Evolutionary conservation across 768 basidiomycete genomes (phyloP).

Genomic region (Collybia mongolica): DNA sequence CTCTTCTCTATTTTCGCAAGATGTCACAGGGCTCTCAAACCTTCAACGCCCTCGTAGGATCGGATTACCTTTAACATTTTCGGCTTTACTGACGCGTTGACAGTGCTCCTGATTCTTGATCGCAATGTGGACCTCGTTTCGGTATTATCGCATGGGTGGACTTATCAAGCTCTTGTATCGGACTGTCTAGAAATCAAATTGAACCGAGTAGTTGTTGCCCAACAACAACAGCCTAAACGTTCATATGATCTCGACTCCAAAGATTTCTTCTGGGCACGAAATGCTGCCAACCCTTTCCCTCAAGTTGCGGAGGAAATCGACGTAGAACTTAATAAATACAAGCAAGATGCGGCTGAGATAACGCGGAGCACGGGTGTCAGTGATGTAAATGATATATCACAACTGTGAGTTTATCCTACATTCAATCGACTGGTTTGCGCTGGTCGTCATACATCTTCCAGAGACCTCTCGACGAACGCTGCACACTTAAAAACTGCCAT

Average conservation of each 20-base stretch:
- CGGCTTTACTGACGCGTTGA: constrained; percentile 8
- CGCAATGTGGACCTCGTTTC: constrained; percentile 93
- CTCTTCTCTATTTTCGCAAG: constrained; percentile 70
- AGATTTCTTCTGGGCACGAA: constrained; percentile 99
- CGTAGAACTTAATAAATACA: constrained; percentile 85
- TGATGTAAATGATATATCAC: constrained; percentile 92
- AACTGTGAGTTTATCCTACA: constrained; percentile 60
- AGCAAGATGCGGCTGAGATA: constrained; percentile 95
- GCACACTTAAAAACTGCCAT: constrained; percentile 95
- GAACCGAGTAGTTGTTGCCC: constrained; percentile 86
- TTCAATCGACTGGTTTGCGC: neutral
- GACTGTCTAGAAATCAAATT: constrained; percentile 97
- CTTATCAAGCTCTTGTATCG: constrained; percentile 96
- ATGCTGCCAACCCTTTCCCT: constrained; percentile 95
- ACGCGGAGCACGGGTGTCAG: constrained; percentile 95
- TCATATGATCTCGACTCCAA: constrained; percentile 97
- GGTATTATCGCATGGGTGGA: constrained; percentile 96
- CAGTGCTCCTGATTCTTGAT: constrained; percentile 92
- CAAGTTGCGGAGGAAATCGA: constrained; percentile 99
- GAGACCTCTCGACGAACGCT: constrained; percentile 92
- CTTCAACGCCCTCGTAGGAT: constrained; percentile 78
- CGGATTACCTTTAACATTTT: neutral
- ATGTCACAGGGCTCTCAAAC: constrained; percentile 79
- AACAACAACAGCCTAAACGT: constrained; percentile 63
- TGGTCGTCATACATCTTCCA: constrained; percentile 17